Base-by-base conservation (phyloP, 2,329 filamentous ascomycete genomes). In the Fusarium sp. region DNA sequence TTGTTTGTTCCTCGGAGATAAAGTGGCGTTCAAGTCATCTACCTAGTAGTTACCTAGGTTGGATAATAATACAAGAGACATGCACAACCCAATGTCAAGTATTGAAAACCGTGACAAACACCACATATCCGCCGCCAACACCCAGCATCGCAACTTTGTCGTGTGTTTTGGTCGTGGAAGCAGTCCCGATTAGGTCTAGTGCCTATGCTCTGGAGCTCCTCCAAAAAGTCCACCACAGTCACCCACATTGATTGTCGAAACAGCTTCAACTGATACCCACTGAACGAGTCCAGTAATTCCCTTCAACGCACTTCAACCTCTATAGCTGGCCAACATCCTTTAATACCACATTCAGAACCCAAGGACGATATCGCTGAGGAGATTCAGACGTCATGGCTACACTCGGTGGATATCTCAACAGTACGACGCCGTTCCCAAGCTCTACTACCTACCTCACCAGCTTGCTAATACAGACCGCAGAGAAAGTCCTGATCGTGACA, bases 401-500 rank as follows among this genome's bases (percentile, higher is more conserved):
- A 20, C 80, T 85, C n/a, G 84, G 84, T 74, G 82, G 81, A 73
- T 86, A 84, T 70, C 77, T 86, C 51, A 84, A 85, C 75, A 86
- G 85, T 85, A 77, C 72, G 82, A 70, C 51, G 51, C 58, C 44
- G 41, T 49, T 57, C 64, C 62, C 60, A 51, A 66, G 67, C 57
- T 57, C 44, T 51, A 31, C 51, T 52, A 26, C 55, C 55, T 18
- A 63, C 59, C 35, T 33, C 33, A 33, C 57, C 24, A 47, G 33
- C 31, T 42, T 56, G 51, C 59, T 75, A 57, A 75, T 48, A 56
- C 39, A 41, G 41, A 35, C 38, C 20, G 17, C 48, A 98, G 96
- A 98, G 84, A 97, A 94, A 83, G 94, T 98, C 77, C 88, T 95
- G 66, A 92, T 98, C 79, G 90, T 98, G 73, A 98, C 96, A 35